Evolutionary conservation across 305 asterid species (phyloP), one percentile per base, ranked within the genome.

Genomic region (Solanum aculeatissimum): DNA sequence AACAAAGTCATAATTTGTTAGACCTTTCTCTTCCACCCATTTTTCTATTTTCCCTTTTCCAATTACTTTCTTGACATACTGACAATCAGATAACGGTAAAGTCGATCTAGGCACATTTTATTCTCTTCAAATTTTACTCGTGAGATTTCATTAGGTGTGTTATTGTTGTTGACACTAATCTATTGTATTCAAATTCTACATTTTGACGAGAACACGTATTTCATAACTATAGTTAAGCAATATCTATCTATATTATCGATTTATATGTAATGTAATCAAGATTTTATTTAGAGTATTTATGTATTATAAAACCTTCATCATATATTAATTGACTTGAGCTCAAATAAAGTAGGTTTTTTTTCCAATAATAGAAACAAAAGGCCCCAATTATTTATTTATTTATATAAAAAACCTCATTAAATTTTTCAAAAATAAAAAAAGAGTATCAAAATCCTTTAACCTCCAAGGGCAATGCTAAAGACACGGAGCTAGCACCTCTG

Each of bases 401-500:
- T 70, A 0, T 11, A 40, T 14, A n/a, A 40, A 40, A 70, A 11
- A n/a, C 2, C 51, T 49, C 78, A 38, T 38, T 18, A 3, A 7
- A 4, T 69, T 16, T 29, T 32, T 35, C 25, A 68, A 35, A 68
- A 68, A 62, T 35, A 69, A 43, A 69, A 69, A 16, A 21, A 47
- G 3, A 47, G 79, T 43, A 72, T 49, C 4, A 43, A 21, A 53
- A 78, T 78, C 49, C 66, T 54, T 5, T 35, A 12, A 78, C 82
- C 27, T 54, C 5, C 18, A 78, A 3, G 66, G 62, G 65, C n/a
- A 78, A 78, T 53, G 82, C 82, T 78, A 78, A 29, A 78, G 82
- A 78, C 19, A 53, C 82, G 82, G 82, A 78, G 82, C 82, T 27
- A 32, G 82, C 32, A 77, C 49, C 82, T 66, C 82, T 78, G 66